These are phyloP conservation scores for Penicillium robsamsonii DNA, from an alignment of 495 filamentous ascomycete species.

Conservation along the genomic window DNA sequence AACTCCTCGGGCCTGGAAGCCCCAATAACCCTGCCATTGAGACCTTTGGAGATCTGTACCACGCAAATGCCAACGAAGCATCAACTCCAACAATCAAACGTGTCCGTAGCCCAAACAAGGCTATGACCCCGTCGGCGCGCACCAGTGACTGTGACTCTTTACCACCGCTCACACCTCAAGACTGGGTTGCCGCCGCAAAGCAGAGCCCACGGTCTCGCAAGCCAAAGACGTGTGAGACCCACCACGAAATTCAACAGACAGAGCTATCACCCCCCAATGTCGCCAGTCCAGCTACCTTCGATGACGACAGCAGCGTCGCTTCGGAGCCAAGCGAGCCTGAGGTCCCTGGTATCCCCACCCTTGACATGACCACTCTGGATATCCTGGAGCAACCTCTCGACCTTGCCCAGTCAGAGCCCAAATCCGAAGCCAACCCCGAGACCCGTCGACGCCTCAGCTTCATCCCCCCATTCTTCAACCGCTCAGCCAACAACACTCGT, in stretches of 20 bases:
- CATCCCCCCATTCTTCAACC: slow-evolving; percentile 37
- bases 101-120: slow-evolving; percentile 24
- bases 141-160: slow-evolving; percentile 17
- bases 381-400: slow-evolving; percentile 17
- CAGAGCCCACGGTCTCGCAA: slow-evolving; percentile 25
- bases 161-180: slow-evolving; percentile 39
- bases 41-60: slow-evolving; percentile 23
- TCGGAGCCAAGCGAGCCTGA: slow-evolving; percentile 30
- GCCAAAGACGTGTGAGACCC: slow-evolving; percentile 8
- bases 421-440: slow-evolving; percentile 29
- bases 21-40: slow-evolving; percentile 26
- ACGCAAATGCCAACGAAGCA: slow-evolving; percentile 19
- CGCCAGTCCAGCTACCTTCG: slow-evolving; percentile 16
- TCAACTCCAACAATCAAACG: slow-evolving; percentile 26
- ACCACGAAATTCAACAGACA: slow-evolving; percentile 10
- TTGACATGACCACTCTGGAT: slow-evolving; percentile 29
- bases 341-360: slow-evolving; percentile 32
- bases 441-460: slow-evolving; percentile 37
- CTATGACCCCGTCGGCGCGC: slow-evolving; percentile 7
- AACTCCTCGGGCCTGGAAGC: slow-evolving; percentile 26
- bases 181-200: slow-evolving; percentile 46
- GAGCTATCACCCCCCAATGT: slow-evolving; percentile 16
- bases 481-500: slow-evolving; percentile 23
- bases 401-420: slow-evolving; percentile 17
- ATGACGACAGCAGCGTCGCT: slow-evolving; percentile 32